These are phyloP conservation scores for Epicoccum sorghinum DNA, from an alignment of 2,329 filamentous ascomycete species.

Conservation along the genomic window DNA sequence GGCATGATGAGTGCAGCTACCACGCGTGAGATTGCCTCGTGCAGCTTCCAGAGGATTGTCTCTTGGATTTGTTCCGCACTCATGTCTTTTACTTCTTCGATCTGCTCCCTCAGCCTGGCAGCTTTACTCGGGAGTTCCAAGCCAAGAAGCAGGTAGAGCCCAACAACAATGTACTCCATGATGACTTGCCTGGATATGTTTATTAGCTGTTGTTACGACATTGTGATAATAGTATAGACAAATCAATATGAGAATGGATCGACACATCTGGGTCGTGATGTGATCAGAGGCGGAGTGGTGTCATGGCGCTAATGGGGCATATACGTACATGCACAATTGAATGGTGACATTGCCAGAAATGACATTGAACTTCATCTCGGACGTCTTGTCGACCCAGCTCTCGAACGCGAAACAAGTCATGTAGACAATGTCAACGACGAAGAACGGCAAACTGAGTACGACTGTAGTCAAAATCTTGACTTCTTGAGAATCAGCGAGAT, in stretches of 20 bases:
- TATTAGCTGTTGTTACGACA: not conserved
- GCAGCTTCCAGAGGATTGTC: slow-evolving; percentile 42
- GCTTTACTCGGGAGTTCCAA: slow-evolving; percentile 42
- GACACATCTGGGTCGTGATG: not conserved
- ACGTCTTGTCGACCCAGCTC: slow-evolving; percentile 21
- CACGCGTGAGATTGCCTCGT: slow-evolving; percentile 33
- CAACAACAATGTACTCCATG: slow-evolving; percentile 45
- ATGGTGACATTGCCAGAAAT: slow-evolving; percentile 43
- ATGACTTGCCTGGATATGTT: slow-evolving; percentile 36
- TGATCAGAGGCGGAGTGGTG: not conserved
- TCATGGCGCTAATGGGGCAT: not conserved
- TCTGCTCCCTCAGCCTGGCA: slow-evolving; percentile 34
- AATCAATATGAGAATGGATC: not conserved
- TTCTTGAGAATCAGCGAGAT: slow-evolving; percentile 40
- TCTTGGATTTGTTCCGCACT: slow-evolving; percentile 39
- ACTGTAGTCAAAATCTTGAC: slow-evolving; percentile 46
- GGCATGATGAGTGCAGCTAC: slow-evolving; percentile 42
- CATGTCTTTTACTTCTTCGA: slow-evolving; percentile 34
- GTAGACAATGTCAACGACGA: slow-evolving; percentile 45
- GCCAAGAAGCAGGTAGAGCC: slow-evolving; percentile 40
- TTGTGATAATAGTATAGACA: not conserved
- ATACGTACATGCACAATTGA: slow-evolving; percentile 45
- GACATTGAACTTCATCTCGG: slow-evolving; percentile 40
- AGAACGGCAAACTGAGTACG: slow-evolving; percentile 44
- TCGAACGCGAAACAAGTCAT: slow-evolving; percentile 49